Conservation (phyloP, 257 asterid species). For the Gynochthodes officinalis region DNA sequence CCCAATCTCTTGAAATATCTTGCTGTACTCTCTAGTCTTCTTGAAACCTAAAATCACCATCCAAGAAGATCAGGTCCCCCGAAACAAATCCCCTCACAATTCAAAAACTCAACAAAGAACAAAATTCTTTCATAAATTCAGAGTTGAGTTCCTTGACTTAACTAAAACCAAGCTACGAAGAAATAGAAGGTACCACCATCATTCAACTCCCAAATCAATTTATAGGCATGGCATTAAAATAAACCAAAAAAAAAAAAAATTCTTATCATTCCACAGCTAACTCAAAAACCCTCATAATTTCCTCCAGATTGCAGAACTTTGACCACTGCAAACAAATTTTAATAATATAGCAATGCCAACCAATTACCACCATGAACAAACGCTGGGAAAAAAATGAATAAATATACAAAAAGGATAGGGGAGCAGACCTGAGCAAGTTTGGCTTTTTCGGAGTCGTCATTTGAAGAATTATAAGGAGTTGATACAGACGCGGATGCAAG, state of each 20-base stretch:
- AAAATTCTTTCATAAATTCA: background rate
- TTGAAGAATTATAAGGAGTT: slow-evolving; percentile 43
- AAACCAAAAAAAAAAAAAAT: background rate
- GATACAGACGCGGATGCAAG: slow-evolving; percentile 47
- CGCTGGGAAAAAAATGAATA: background rate
- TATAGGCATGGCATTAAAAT: background rate
- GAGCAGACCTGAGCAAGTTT: slow-evolving; percentile 81
- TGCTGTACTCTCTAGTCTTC: slow-evolving; percentile 80
- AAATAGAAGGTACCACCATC: background rate
- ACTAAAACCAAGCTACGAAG: background rate
- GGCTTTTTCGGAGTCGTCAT: slow-evolving; percentile 69
- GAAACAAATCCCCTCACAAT: background rate
- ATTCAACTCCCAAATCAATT: background rate
- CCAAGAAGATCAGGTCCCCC: slow-evolving; percentile 1
- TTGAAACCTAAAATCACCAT: slow-evolving; percentile 61
- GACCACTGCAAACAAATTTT: background rate
- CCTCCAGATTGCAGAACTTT: slow-evolving; percentile 6
- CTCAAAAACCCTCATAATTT: slow-evolving; percentile 27
- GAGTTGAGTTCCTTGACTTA: background rate
- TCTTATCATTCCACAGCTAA: slow-evolving; percentile 9
- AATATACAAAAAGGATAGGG: background rate
- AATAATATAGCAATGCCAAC: background rate
- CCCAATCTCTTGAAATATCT: slow-evolving; percentile 92
- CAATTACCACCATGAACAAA: slow-evolving; percentile 4
- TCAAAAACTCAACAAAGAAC: background rate